Evolutionary conservation across 345 rosid species (phyloP).

Genomic region (Brassica nigra): DNA sequence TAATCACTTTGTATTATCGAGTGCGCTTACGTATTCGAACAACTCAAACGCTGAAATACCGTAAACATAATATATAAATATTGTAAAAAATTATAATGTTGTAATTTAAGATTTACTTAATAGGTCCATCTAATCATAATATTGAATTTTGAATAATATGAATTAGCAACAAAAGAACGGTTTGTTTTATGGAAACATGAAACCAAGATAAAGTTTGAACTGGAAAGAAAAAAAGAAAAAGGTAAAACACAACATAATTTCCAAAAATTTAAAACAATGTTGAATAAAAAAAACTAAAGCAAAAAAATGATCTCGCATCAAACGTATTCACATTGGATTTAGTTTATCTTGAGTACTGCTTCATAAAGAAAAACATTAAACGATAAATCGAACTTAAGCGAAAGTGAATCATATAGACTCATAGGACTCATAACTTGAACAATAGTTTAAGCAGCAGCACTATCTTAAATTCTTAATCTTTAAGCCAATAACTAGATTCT

Average conservation of each 20-base stretch:
- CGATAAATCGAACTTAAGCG: neutral
- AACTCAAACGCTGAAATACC: constrained; percentile 8
- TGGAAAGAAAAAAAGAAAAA: neutral
- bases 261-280: neutral
- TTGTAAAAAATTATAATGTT: neutral
- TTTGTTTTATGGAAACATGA: neutral
- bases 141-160: neutral
- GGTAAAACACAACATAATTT: neutral
- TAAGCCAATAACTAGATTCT: too few relatives aligned
- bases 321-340: neutral
- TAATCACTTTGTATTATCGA: neutral
- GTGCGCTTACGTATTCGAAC: constrained; percentile 1
- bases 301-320: neutral
- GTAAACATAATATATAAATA: neutral
- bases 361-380: neutral
- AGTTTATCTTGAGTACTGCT: neutral
- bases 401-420: neutral
- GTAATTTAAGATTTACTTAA: neutral
- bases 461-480: too few relatives aligned
- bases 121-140: neutral
- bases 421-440: neutral
- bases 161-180: neutral
- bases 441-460: neutral
- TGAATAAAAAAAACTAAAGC: neutral
- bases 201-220: neutral